Base-by-base conservation (phyloP, 2,329 filamentous ascomycete genomes). In the Microcera coccophila region DNA sequence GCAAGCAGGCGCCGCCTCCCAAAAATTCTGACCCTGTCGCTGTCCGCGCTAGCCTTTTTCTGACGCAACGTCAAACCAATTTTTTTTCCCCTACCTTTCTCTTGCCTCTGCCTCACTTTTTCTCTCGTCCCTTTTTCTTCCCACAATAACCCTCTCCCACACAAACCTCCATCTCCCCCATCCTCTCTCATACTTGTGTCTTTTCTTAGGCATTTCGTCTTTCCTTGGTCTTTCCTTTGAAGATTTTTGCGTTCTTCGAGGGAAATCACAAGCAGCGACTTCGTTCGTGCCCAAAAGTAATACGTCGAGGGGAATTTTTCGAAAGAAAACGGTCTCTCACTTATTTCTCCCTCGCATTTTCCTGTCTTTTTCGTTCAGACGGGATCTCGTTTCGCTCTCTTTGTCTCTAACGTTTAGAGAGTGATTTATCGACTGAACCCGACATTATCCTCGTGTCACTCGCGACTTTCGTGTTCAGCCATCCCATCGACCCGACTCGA, bases 161-260 rank as follows among this genome's bases (percentile, higher is more conserved):
- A 54, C 51, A 57, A 54, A 53, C 54, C 54, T 47, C 49, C 54
- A 54, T 53, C 51, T 54, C 41, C 54, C 50, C 47, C 49, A 58
- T 57, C 60, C 46, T 55, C 54, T 42, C 49, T 55, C 54, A 57
- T 58, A 53, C 57, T 56, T 54, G 53, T 57, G 52, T 54, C n/a
- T 55, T 55, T 54, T 48, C 48, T 54, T 57, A 60, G 61, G 59
- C 56, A 50, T 47, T 58, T 52, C 53, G 57, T 64, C 60, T 64
- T 65, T 67, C 63, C 60, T 67, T 71, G 61, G 65, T 69, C 63
- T 63, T 67, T 71, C 65, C 67, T 71, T 71, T 70, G 67, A 70
- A 69, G 65, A 66, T 67, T 66, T 61, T 64, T 59, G 59, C 62
- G 61, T 67, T 69, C 65, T 69, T 68, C 61, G 61, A 66, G 62